These are phyloP conservation scores for Cyclostephanos invisitatus DNA, from an alignment of 108 stramenopile species.

Conservation along the genomic window DNA sequence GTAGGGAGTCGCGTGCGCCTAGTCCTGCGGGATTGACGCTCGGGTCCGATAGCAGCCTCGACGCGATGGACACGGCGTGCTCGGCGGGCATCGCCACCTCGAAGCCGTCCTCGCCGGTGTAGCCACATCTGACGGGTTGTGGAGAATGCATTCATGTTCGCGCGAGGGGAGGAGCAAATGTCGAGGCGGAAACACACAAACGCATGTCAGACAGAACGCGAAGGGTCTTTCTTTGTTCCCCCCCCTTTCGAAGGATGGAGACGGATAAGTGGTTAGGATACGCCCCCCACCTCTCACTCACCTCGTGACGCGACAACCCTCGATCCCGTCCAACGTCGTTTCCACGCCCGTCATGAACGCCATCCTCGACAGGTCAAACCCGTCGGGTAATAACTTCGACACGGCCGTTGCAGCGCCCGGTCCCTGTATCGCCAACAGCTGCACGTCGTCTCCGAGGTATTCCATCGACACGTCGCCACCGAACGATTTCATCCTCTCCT, in stretches of 20 bases:
- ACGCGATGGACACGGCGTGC: slow-evolving; percentile 79
- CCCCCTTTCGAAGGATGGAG: neutral
- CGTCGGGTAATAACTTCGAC: slow-evolving; percentile 72
- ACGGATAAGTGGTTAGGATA: neutral
- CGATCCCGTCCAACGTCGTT: slow-evolving; percentile 86
- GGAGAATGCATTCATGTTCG: neutral
- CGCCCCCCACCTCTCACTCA: slow-evolving; percentile 14
- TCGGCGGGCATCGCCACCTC: slow-evolving; percentile 92
- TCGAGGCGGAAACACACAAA: too few species aligned
- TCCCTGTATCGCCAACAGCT: slow-evolving; percentile 95
- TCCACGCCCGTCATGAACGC: slow-evolving; percentile 94
- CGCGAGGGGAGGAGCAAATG: neutral
- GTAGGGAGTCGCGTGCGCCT: slow-evolving; percentile 97
- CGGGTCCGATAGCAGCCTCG: slow-evolving; percentile 72
- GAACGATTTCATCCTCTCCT: slow-evolving; percentile 68
- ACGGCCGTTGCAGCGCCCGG: slow-evolving; percentile 89
- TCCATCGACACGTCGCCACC: slow-evolving; percentile 91
- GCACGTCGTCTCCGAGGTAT: slow-evolving; percentile 89
- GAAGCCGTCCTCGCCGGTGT: slow-evolving; percentile 99
- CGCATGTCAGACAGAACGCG: too few species aligned
- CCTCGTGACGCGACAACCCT: slow-evolving; percentile 92
- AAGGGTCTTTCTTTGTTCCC: too few species aligned
- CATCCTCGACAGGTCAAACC: slow-evolving; percentile 85
- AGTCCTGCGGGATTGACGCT: slow-evolving; percentile 92
- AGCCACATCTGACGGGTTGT: slow-evolving; percentile 91